Conservation (phyloP, 116 monocot genomes). For the Iris pallida region DNA sequence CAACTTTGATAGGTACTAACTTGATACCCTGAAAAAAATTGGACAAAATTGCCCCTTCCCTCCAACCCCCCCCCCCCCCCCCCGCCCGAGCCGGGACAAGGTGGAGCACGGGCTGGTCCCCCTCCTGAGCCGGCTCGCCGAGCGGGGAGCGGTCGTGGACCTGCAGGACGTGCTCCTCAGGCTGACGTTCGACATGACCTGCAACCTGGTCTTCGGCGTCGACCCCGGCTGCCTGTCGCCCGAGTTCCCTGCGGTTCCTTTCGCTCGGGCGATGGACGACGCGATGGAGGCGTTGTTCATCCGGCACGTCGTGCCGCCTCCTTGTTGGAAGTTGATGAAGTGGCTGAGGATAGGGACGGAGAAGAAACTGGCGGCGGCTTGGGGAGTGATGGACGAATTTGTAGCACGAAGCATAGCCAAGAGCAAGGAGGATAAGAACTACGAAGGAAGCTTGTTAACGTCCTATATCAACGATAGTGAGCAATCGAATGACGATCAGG, state of each 20-base stretch:
- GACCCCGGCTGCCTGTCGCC: slow-evolving; percentile 34
- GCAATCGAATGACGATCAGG: too few species aligned
- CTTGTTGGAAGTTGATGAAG: slow-evolving; percentile 35
- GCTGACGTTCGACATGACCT: slow-evolving; percentile 33
- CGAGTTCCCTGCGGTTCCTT: slow-evolving; percentile 24
- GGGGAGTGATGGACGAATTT: slow-evolving; percentile 4
- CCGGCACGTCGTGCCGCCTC: slow-evolving; percentile 23
- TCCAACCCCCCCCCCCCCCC: too few species aligned
- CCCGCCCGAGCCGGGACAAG: slow-evolving; percentile 34
- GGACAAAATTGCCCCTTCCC: too few species aligned
- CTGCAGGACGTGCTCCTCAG: slow-evolving; percentile 30
- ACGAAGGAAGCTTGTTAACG: too few species aligned
- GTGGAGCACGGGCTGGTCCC: slow-evolving; percentile 35
- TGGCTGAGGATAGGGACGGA: slow-evolving; percentile 16
- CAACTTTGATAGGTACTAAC: too few species aligned
- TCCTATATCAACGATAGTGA: too few species aligned
- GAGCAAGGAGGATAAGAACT: neutral
- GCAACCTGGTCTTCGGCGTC: slow-evolving; percentile 31
- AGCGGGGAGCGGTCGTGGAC: slow-evolving; percentile 1
- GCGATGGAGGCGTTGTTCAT: slow-evolving; percentile 20
- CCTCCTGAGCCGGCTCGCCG: slow-evolving; percentile 13
- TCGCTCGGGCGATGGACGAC: slow-evolving; percentile 43
- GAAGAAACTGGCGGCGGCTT: neutral
- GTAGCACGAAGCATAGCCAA: slow-evolving; percentile 10
- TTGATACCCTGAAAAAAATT: too few species aligned